Evolutionary conservation across 768 basidiomycete species (phyloP), one percentile per base, ranked within the genome.

Genomic region (Agrocybe pediades): DNA sequence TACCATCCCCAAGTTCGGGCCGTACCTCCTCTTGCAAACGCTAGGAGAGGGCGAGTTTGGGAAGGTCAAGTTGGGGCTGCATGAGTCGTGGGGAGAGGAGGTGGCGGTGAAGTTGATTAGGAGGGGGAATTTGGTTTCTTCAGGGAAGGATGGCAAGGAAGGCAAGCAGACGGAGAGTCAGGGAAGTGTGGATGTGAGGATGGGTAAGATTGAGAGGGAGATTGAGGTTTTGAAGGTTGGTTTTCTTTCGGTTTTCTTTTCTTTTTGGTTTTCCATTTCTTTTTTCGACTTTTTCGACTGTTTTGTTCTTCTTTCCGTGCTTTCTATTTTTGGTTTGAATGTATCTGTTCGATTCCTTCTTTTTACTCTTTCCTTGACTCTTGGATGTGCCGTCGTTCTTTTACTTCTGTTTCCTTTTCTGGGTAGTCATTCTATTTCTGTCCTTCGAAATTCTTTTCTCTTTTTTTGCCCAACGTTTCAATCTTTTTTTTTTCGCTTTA

Each of bases 1-100:
- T n/a, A 85, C 85, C 21, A 93, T 94, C 39, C 92, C 92, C 50
- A 90, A 88, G 71, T 98, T 99, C 61, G 97, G 97, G 0, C 94
- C 95, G 0, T 99, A 99, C 70, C 78, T 98, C 9, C 81, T 98
- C 33, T 77, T 99, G 16, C 95, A 98, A 70, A 98, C 97, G 0
- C 80, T 99, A 17, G 97, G 97, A 41, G 96, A 99, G 73, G 96
- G 96, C 61, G 96, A 98, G 75, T 98, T 98, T 66, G 95, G 95
- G 42, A 98, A 98, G 70, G 95, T 98, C 74, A 98, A 98, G 69
- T 84, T 98, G n/a, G 96, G 96, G 5, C 78, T 98, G 48, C 96
- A 98, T 64, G 80, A 78, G 60, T 86, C 90, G 60, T 97, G 90
- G 86, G 95, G 93, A 25, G 95, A 97, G 70, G 96, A 98, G 68